Base-by-base conservation (phyloP, 225 moss, liverwort and hornwort genomes). In the Physcomitrellopsis africana region DNA sequence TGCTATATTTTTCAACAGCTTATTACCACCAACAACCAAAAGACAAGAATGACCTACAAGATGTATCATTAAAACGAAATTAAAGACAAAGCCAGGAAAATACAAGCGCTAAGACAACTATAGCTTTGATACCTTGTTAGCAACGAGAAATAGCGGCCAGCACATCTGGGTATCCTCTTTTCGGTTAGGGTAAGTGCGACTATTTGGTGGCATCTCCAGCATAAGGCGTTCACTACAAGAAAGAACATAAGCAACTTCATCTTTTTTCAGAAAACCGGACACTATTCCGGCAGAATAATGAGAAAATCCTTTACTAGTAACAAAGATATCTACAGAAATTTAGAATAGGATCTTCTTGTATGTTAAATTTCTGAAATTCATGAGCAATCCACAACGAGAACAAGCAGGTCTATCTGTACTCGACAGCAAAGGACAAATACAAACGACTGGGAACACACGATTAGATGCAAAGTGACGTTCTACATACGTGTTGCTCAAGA, bases 141-240 rank as follows among this genome's bases (percentile, higher is more conserved):
- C 96, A 42, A 96, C 83, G 24, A 96, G 81, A 82, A 94, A 96
- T 18, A 96, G 81, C 12, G 96, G 96, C 92, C 92, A 97, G 66
- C 89, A 92, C 49, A 94, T 90, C 60, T 87, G 54, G 67, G 55
- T 58, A 57, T 89, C 80, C 56, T 56, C 47, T 67, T 51, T 80
- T 23, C 77, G 77, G 67, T 80, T 84, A 29, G 81, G 74, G 65
- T 82, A 84, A 56, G 61, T 71, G 47, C 68, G 67, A 32, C 45
- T 61, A 67, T 94, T 97, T 71, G 70, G 75, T 24, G 96, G 96
- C 96, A 97, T 97, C 64, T 91, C 37, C 52, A 97, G 84, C 75
- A 92, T 87, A 18, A 73, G 78, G 51, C 75, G 91, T 69, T 97
- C 96, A 76, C 94, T 96, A 87, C 42, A 48, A 76, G 45, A 79